Evolutionary conservation across 306 rosid genomes (phyloP).

Genomic region (Datisca glomerata): DNA sequence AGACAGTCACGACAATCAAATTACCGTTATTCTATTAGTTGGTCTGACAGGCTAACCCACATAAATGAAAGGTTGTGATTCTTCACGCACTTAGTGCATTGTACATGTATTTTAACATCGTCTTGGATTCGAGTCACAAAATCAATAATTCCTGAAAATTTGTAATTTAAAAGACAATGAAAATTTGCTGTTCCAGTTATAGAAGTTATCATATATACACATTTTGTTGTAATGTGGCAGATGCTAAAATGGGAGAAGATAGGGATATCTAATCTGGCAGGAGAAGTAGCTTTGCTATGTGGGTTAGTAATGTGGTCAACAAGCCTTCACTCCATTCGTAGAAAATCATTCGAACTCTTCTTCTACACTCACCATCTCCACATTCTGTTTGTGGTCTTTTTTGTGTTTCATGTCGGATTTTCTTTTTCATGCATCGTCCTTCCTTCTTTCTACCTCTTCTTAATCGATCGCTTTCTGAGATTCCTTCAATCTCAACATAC

Average conservation of each 20-base stretch:
- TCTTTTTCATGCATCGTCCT: constrained; percentile 37
- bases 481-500: constrained; percentile 40
- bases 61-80: too few relatives aligned
- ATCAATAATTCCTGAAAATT: too few relatives aligned
- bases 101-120: too few relatives aligned
- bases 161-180: too few relatives aligned
- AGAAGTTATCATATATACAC: too few relatives aligned
- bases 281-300: constrained; percentile 33
- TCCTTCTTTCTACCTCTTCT: constrained; percentile 51
- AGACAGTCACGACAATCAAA: too few relatives aligned
- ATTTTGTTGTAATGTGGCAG: too few relatives aligned
- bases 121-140: too few relatives aligned
- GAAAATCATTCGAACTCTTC: constrained; percentile 41
- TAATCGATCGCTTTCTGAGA: constrained; percentile 39
- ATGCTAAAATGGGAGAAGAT: constrained; percentile 33
- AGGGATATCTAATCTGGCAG: constrained; percentile 48
- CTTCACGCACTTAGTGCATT: background rate
- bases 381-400: constrained; percentile 42
- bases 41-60: too few relatives aligned
- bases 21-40: too few relatives aligned
- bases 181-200: too few relatives aligned
- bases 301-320: constrained; percentile 44
- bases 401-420: constrained; percentile 42
- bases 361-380: constrained; percentile 43
- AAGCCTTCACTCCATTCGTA: constrained; percentile 32